Conservation (phyloP, 257 asterid genomes). For the Craterostigma plantagineum region DNA sequence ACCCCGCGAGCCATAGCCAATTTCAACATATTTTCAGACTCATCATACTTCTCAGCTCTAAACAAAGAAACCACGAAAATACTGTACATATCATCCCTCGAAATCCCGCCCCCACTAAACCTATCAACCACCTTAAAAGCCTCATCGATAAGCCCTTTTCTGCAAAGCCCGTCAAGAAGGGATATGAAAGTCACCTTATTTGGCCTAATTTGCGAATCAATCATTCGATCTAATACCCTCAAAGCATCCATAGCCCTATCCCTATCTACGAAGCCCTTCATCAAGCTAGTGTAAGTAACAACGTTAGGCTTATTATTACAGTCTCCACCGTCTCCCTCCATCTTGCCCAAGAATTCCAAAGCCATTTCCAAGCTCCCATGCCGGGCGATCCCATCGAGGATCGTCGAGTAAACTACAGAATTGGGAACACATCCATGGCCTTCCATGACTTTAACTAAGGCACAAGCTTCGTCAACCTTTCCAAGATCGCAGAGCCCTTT, state of each 20-base stretch:
- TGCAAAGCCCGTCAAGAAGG: conserved; percentile 53
- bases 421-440: conserved; percentile 51
- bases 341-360: conserved; percentile 30
- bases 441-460: conserved; percentile 38
- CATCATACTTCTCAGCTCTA: conserved; percentile 27
- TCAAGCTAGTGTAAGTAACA: conserved; percentile 53
- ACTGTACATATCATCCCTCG: conserved; percentile 32
- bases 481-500: conserved; percentile 61
- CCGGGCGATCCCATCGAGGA: conserved; percentile 58
- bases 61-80: conserved; percentile 37
- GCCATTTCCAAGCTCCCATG: conserved; percentile 51
- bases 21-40: conserved; percentile 42
- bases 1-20: conserved; percentile 42
- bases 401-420: conserved; percentile 33
- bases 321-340: conserved; percentile 45
- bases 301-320: conserved; percentile 48
- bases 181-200: conserved; percentile 34
- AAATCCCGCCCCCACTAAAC: conserved; percentile 18
- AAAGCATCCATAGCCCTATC: conserved; percentile 38
- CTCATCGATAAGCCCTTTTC: conserved; percentile 40
- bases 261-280: conserved; percentile 41
- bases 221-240: conserved; percentile 38
- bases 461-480: conserved; percentile 45
- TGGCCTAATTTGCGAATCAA: conserved; percentile 28
- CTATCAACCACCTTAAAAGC: conserved; percentile 31